Evolutionary conservation across 495 filamentous ascomycete genomes (phyloP).

Genomic region (Lophiotrema nucula): DNA sequence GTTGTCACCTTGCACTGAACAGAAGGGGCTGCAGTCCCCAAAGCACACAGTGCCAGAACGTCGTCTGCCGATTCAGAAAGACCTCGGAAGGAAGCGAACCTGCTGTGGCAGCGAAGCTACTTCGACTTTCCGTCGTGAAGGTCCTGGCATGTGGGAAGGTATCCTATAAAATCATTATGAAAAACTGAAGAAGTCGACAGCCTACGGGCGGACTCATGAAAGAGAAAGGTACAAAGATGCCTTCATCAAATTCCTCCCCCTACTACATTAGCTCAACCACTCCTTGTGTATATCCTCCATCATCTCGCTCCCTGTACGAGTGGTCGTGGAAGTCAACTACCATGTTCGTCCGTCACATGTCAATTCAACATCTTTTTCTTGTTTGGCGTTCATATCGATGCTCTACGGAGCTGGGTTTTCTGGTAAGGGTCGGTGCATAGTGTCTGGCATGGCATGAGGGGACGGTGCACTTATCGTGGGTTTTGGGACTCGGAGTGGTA

Average conservation of each 20-base stretch:
- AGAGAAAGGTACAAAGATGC: slow-evolving; percentile 15
- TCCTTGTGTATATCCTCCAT: slow-evolving; percentile 18
- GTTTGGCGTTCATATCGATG: too few species aligned
- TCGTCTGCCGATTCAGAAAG: slow-evolving; percentile 38
- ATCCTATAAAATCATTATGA: slow-evolving; percentile 41
- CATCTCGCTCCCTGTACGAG: slow-evolving; percentile 1
- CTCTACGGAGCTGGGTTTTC: too few species aligned
- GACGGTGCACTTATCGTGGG: too few species aligned
- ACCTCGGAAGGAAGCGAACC: slow-evolving; percentile 56
- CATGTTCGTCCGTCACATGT: too few species aligned
- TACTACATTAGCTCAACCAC: background rate
- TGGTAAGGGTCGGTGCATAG: too few species aligned
- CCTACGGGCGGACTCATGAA: slow-evolving; percentile 15
- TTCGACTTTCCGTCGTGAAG: slow-evolving; percentile 45
- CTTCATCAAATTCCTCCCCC: background rate
- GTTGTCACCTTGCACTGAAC: slow-evolving; percentile 12
- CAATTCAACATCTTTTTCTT: too few species aligned
- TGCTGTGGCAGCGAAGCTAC: slow-evolving; percentile 57
- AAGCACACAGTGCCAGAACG: slow-evolving; percentile 43
- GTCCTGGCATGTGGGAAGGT: slow-evolving; percentile 62
- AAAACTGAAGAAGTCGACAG: slow-evolving; percentile 12
- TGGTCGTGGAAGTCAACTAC: background rate
- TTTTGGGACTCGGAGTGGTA: too few species aligned
- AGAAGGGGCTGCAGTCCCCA: slow-evolving; percentile 35
- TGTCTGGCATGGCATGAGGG: too few species aligned